Evolutionary conservation across 208 protist species (phyloP).

Genomic region (Trypanosoma avium): DNA sequence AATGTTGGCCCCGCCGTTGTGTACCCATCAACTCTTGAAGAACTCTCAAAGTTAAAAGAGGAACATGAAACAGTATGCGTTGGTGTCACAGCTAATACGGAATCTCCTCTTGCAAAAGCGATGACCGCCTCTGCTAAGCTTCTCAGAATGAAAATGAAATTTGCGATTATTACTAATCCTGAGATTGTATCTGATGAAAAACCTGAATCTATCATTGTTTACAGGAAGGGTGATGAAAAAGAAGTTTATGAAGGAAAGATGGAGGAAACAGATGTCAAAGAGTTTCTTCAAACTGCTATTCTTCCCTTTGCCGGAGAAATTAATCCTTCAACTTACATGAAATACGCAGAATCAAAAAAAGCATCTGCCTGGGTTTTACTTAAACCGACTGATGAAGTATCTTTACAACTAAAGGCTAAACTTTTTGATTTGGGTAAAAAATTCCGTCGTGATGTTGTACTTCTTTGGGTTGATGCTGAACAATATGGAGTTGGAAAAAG

Average conservation of each 20-base stretch:
- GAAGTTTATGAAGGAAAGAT: slow-evolving; percentile 46
- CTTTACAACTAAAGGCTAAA: slow-evolving; percentile 26
- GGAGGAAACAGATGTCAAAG: slow-evolving; percentile 32
- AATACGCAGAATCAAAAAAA: slow-evolving; percentile 53
- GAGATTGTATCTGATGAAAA: slow-evolving; percentile 41
- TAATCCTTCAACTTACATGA: slow-evolving; percentile 50
- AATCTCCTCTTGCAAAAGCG: slow-evolving; percentile 35
- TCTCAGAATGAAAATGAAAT: slow-evolving; percentile 49
- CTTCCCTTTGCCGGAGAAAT: slow-evolving; percentile 77
- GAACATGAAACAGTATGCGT: slow-evolving; percentile 42
- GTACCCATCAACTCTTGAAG: slow-evolving; percentile 32
- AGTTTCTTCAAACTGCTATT: slow-evolving; percentile 50
- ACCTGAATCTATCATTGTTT: slow-evolving; percentile 69
- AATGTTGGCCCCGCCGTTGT: slow-evolving; percentile 51
- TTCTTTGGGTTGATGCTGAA: slow-evolving; percentile 77
- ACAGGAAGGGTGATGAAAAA: slow-evolving; percentile 39
- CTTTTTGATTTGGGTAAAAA: slow-evolving; percentile 58
- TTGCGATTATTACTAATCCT: slow-evolving; percentile 61
- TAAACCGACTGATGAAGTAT: slow-evolving; percentile 24
- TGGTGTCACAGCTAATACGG: slow-evolving; percentile 42
- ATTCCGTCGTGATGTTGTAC: slow-evolving; percentile 63
- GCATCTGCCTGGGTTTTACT: slow-evolving; percentile 80
- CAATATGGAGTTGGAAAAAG: slow-evolving; percentile 63
- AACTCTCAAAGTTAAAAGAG: slow-evolving; percentile 65
- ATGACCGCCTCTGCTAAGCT: slow-evolving; percentile 33